Evolutionary conservation across 2,329 filamentous ascomycete genomes (phyloP), one percentile per base, ranked within the genome.

Genomic region (Calonectria crousiana): DNA sequence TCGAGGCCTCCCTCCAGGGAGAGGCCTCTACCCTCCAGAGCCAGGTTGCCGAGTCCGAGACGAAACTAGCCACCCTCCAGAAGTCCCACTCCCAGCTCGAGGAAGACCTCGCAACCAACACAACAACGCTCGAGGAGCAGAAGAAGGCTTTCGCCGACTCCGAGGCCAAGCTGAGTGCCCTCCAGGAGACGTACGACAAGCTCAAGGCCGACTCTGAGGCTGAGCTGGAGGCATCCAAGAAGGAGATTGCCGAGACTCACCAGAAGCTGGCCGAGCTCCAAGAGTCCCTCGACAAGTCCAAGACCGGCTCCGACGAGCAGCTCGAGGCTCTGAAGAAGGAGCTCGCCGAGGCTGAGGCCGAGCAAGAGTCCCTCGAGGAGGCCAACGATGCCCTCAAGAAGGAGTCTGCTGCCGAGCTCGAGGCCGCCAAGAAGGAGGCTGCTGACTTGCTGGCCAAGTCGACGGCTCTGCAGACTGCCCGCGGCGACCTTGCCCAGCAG

Each of bases 11-110:
- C 76, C 74, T 81, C 38, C 77, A 83, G 69, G 76, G 82, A 62
- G 82, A 86, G 76, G 78, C 83, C 62, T 70, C 75, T 53, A 67
- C 79, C 18, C 82, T 84, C 49, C 82, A 85, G 79, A 73, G 83
- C 66, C 81, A 85, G 72, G 79, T 86, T 36, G 78, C 81, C 67
- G 82, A 84, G 58, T 81, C 76, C 32, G 72, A 81, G 72, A 75
- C 83, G 72, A 84, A 84, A 72, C 82, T 84, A 44, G 80, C 81
- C 51, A 71, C 80, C 38, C 78, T 86, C 16, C 79, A 83, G 73
- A 75, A 82, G 73, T 76, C 78, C 38, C 74, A 80, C 69, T 75
- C 77, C 71, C 81, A 82, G 76, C 79, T 84, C 56, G 81, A 83
- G 78, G 79, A 75, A 68, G 81, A 84, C 65, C 79, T 84, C 44